Base-by-base conservation (phyloP, 2,329 filamentous ascomycete genomes). In the Fusarium albosuccineum region DNA sequence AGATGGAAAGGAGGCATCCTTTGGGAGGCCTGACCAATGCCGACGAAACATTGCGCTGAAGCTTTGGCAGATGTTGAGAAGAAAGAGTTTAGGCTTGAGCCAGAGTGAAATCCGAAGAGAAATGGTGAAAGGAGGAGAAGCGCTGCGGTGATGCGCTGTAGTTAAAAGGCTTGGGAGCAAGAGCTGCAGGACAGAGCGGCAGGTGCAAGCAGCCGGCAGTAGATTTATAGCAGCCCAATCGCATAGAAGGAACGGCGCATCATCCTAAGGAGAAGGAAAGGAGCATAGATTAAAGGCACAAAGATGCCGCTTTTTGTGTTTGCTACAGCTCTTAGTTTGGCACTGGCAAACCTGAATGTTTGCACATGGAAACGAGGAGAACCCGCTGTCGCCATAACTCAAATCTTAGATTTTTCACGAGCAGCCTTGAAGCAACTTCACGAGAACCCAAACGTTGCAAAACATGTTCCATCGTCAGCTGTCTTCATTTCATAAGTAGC, bases 21-120 rank as follows among this genome's bases (percentile, higher is more conserved):
- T 77, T n/a, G 92, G 92, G 4, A 97, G 87, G 69, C 88, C 86
- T 9, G 85, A 83, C 80, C 87, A 87, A 39, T 84, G 83, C 57
- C 91, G 91, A 51, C 90, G 88, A 75, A 96, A 97, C 94, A 97
- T 79, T 57, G 14, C 62, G 58, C 27, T 9, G 16, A 30, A 17
- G 9, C 9, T 16, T 42, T 26, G 42, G 22, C 9, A 42, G 6
- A 37, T 33, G 27, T n/a, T 5, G 4, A 14, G 30, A 6, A 14
- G n/a, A 14, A 34, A n/a, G 5, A 9, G 26, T 6, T 41, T 29
- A 11, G 52, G 22, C 16, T 16, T 16, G 33, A 14, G 3, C 29
- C 16, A 7, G 36, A 7, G 3, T 5, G n/a, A 6, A 7, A 4
- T 17, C 17, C 4, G 13, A 30, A 11, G 16, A 17, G 27, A 40